Evolutionary conservation across 495 filamentous ascomycete species (phyloP), one percentile per base, ranked within the genome.

Genomic region (Sporormia fimetaria): DNA sequence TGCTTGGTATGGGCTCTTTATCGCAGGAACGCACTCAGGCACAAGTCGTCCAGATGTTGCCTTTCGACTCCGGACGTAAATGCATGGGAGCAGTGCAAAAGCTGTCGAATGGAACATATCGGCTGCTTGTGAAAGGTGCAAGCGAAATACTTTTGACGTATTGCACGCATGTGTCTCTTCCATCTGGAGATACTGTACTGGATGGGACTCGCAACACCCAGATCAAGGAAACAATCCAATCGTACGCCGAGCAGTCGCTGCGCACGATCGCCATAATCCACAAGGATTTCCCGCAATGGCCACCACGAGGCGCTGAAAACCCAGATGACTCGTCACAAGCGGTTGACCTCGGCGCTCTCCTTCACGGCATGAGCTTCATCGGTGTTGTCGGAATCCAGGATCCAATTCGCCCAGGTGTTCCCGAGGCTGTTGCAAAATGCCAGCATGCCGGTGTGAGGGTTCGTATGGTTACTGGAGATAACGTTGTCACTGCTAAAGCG

Each of bases 401-500:
- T 62, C 85, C 85, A 12, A 71, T 93, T 20, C 83, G 85, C 36
- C 73, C 76, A 2, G 85, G 85, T 47, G 85, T 93, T 15, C 68
- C 73, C 9, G 69, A 80, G 25, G 84, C 85, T 21, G 86, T 93
- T 27, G 63, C 64, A 38, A 69, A 71, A 48, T 88, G 83, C 52
- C 76, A 83, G 47, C 67, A 67, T 22, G 85, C 85, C 8, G 85
- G 85, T 43, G 83, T 92, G 7, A 64, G 81, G 37, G 81, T 90
- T 37, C 81, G 86, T 51, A 93, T 93, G 85, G 85, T 93, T 33
- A 93, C 85, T 6, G 80, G 85, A 21, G 85, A 93, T 62, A 93
- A 93, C 54, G 65, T 81, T 42, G 64, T 78, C 23, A 93, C 85
- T 10, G 85, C 85, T 20, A 73, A 74, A 40, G 83, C 85, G 8